Percentiles rank a stretch among this genome's conserved stretches.
Evolutionary conservation across 768 basidiomycete genomes (phyloP).

Genomic region (Calocera cornea): DNA sequence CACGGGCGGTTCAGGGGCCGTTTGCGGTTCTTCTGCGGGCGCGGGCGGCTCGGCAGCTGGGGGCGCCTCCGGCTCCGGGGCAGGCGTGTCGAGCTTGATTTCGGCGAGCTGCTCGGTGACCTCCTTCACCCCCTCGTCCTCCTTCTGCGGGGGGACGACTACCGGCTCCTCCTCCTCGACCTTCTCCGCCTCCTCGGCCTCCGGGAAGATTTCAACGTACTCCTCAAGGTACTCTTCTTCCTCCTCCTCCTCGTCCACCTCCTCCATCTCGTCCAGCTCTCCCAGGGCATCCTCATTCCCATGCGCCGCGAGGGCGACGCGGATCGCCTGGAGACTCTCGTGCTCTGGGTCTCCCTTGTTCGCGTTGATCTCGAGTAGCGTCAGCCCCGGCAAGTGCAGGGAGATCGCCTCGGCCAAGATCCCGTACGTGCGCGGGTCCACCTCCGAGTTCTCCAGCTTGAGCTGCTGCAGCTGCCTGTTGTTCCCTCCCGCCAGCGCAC

Average conservation of each 20-base stretch:
- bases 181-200: conserved; percentile 26
- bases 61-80: neutral
- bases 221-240: conserved; percentile 29
- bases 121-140: conserved; percentile 29
- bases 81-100: neutral
- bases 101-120: conserved; percentile 12
- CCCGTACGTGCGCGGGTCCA: conserved; percentile 54
- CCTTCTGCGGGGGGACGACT: conserved; percentile 30
- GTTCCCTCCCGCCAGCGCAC: conserved; percentile 49
- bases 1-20: neutral
- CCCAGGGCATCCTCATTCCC: conserved; percentile 71
- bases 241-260: conserved; percentile 51
- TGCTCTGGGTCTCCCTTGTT: conserved; percentile 38
- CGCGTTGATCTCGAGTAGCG: conserved; percentile 71
- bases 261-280: conserved; percentile 62
- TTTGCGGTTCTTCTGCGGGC: neutral
- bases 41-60: neutral
- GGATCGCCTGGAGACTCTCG: conserved; percentile 31
- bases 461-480: conserved; percentile 62
- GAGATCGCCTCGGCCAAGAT: conserved; percentile 55
- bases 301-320: conserved; percentile 28
- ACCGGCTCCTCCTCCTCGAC: conserved; percentile 32
- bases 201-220: conserved; percentile 38
- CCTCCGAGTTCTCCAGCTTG: conserved; percentile 84
- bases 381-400: conserved; percentile 44